phyloP scores from a whole-genome alignment of 768 basidiomycete genomes.

The Cantharellus anzutake region DNA sequence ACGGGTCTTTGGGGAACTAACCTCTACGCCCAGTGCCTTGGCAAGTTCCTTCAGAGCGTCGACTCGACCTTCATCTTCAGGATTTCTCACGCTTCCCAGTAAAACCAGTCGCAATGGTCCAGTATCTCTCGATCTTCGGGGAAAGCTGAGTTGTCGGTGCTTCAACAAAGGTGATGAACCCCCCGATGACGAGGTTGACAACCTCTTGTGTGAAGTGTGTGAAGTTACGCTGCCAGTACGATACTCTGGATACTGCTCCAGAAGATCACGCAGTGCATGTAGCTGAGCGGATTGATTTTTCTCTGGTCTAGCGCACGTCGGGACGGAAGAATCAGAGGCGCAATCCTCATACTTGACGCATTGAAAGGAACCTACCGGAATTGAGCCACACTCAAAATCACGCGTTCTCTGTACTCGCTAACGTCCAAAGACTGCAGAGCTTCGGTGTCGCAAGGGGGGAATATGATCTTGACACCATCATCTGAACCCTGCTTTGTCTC shows the following conservation, averaged over 20 bases:
- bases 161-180: too few relatives aligned
- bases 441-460: slow-evolving; percentile 80
- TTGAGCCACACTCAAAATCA: slow-evolving; percentile 79
- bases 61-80: slow-evolving; percentile 52
- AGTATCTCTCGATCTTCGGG: too few relatives aligned
- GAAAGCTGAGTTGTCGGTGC: too few relatives aligned
- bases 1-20: slow-evolving; percentile 16
- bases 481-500: slow-evolving; percentile 5
- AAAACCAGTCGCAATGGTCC: slow-evolving; percentile 31
- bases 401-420: slow-evolving; percentile 28
- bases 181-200: too few relatives aligned
- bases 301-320: slow-evolving; percentile 49
- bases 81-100: slow-evolving; percentile 73
- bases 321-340: background rate
- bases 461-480: slow-evolving; percentile 32
- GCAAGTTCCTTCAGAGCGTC: slow-evolving; percentile 38
- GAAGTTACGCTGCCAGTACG: slow-evolving; percentile 8
- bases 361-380: slow-evolving; percentile 41
- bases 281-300: slow-evolving; percentile 82
- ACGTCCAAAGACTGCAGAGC: slow-evolving; percentile 42
- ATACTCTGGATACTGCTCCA: slow-evolving; percentile 42
- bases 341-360: background rate
- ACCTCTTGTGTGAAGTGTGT: too few relatives aligned
- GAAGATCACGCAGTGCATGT: slow-evolving; percentile 40
- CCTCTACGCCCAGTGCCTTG: slow-evolving; percentile 42